Percentiles rank a stretch among this genome's conserved stretches.
These are phyloP conservation scores for Rubus parviflorus DNA, from an alignment of 306 rosid species.

Conservation along the genomic window DNA sequence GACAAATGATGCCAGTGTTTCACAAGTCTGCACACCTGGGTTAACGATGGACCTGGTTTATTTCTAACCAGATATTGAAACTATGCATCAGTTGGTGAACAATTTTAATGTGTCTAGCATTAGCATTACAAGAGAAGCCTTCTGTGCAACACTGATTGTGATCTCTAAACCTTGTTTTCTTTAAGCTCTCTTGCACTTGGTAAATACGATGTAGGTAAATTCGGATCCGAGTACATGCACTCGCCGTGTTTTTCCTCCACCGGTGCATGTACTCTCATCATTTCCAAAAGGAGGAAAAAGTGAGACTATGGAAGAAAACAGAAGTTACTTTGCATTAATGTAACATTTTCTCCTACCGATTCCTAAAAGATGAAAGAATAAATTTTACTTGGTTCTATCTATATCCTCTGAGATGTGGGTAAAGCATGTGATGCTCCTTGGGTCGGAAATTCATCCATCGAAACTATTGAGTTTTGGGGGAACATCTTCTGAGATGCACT, in stretches of 20 bases:
- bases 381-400: conserved; percentile 9
- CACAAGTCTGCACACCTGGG: no score
- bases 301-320: background rate
- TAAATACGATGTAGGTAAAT: background rate
- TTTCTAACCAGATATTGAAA: no score
- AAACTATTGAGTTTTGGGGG: conserved; percentile 41
- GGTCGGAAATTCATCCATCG: conserved; percentile 53
- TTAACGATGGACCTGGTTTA: no score
- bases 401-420: conserved; percentile 45
- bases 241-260: background rate
- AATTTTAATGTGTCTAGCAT: background rate
- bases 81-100: background rate
- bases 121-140: background rate
- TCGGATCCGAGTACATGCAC: background rate
- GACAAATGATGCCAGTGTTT: no score
- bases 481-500: conserved; percentile 47
- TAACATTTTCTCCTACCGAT: conserved; percentile 9
- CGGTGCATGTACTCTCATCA: background rate
- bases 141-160: background rate
- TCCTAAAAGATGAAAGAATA: conserved; percentile 2
- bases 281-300: background rate
- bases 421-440: conserved; percentile 44
- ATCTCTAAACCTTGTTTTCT: no score
- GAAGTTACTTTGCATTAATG: background rate
- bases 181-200: background rate